Conservation (phyloP, 139 green algal genomes). For the Spirogloea muscicola region DNA sequence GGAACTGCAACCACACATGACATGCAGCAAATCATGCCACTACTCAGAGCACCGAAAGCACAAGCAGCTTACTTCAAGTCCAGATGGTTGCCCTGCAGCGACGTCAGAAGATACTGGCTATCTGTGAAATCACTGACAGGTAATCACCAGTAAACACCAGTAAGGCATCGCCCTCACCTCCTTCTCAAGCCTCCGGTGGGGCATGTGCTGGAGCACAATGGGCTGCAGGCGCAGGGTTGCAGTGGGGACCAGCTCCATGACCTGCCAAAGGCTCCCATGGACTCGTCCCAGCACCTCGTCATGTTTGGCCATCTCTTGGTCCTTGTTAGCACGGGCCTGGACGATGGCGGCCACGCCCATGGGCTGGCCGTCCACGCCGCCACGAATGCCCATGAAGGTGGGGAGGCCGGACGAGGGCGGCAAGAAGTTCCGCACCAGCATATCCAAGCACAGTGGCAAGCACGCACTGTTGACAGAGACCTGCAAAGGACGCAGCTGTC, state of each 20-base stretch:
- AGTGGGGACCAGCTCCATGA: constrained; percentile 26
- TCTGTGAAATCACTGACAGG: too few species aligned
- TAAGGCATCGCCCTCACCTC: constrained; percentile 12
- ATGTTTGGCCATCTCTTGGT: constrained; percentile 7
- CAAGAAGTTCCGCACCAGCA: constrained; percentile 39
- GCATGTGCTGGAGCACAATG: constrained; percentile 23
- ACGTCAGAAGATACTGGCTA: too few species aligned
- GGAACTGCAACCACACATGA: constrained; percentile 25
- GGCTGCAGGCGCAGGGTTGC: constrained; percentile 5
- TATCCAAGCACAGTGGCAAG: constrained; percentile 27
- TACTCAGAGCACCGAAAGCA: too few species aligned
- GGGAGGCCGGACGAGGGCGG: constrained; percentile 23
- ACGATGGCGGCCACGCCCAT: constrained; percentile 12
- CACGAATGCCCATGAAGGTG: constrained; percentile 17
- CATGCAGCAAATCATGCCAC: too few species aligned
- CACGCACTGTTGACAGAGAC: constrained; percentile 15
- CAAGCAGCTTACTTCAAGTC: too few species aligned
- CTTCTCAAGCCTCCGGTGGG: constrained; percentile 19
- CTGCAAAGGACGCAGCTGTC: too few species aligned
- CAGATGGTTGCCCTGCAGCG: too few species aligned
- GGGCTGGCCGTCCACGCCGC: neutral
- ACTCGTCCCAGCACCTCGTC: constrained; percentile 15
- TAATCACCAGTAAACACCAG: too few species aligned
- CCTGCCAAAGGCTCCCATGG: neutral
- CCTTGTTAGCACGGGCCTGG: constrained; percentile 7